phyloP scores from a whole-genome alignment of 140 eudicot species.

The Anethum foeniculum region DNA sequence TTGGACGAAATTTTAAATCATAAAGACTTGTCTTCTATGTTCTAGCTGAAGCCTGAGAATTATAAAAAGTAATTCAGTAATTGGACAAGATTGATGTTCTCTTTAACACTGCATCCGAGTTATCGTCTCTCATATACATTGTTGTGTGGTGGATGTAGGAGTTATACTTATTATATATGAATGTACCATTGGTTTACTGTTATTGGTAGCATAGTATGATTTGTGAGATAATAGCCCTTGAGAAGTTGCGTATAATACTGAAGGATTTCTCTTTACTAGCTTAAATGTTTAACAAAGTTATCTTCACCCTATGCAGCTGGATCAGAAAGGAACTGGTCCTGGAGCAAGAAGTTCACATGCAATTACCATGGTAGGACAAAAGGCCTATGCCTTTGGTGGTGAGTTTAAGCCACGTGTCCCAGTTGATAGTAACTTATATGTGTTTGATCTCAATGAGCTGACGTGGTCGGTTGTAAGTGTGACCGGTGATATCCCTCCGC shows the following conservation, averaged over 20 bases:
- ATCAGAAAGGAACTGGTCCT: constrained; percentile 71
- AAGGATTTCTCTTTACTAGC: background rate
- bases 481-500: constrained; percentile 83
- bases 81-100: background rate
- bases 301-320: constrained; percentile 42
- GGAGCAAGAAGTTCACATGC: constrained; percentile 98
- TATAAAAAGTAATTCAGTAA: background rate
- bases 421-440: constrained; percentile 66
- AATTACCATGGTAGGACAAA: constrained; percentile 63
- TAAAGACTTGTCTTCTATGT: background rate
- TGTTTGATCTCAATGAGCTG: constrained; percentile 53
- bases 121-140: background rate
- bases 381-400: constrained; percentile 86
- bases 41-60: background rate
- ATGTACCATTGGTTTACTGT: background rate
- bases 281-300: background rate
- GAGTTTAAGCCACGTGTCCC: constrained; percentile 95
- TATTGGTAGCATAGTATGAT: background rate
- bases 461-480: constrained; percentile 72
- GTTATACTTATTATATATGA: background rate
- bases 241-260: background rate
- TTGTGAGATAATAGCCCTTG: background rate
- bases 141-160: background rate
- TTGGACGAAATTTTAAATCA: background rate
- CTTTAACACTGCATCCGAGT: background rate